A percentile compares a stretch with the other conserved stretches of the same genome.
These are phyloP conservation scores for Przewalskia tangutica DNA, from an alignment of 257 asterid species.

Conservation along the genomic window DNA sequence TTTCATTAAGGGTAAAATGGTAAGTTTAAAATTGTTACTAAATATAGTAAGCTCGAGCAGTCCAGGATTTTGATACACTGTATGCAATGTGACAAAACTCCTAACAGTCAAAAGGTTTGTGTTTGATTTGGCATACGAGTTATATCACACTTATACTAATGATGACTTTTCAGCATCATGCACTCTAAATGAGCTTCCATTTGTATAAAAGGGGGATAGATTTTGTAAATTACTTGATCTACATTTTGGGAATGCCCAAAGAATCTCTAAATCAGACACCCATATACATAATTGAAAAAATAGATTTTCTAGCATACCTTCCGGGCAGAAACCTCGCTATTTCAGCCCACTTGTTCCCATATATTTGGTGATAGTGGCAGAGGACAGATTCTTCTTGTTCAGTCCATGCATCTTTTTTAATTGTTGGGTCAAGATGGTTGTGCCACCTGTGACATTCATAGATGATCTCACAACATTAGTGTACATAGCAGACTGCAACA, in stretches of 20 bases:
- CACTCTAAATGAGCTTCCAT: not conserved
- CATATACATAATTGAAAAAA: not conserved
- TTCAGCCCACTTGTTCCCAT: slow-evolving; percentile 84
- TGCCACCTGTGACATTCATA: slow-evolving; percentile 54
- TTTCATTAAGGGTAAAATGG: too few species aligned
- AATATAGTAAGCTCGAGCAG: not conserved
- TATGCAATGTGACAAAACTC: not conserved
- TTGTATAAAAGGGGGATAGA: not conserved
- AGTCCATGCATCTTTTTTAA: slow-evolving; percentile 69
- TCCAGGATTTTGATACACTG: not conserved
- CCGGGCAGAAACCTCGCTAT: slow-evolving; percentile 73
- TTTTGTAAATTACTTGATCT: not conserved
- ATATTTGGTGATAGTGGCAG: slow-evolving; percentile 36
- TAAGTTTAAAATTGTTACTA: too few species aligned
- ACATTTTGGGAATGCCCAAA: not conserved
- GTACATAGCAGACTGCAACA: not conserved
- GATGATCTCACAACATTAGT: not conserved
- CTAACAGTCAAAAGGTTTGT: not conserved
- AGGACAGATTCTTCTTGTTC: slow-evolving; percentile 53
- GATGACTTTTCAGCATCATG: not conserved
- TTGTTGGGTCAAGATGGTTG: slow-evolving; percentile 72
- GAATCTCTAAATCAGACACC: not conserved
- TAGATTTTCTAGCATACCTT: slow-evolving; percentile 27
- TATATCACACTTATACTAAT: not conserved
- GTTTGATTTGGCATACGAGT: not conserved